Percentiles rank a stretch among this genome's conserved stretches.
Evolutionary conservation across 768 basidiomycete species (phyloP).

Genomic region (Gelatoporia subvermispora): DNA sequence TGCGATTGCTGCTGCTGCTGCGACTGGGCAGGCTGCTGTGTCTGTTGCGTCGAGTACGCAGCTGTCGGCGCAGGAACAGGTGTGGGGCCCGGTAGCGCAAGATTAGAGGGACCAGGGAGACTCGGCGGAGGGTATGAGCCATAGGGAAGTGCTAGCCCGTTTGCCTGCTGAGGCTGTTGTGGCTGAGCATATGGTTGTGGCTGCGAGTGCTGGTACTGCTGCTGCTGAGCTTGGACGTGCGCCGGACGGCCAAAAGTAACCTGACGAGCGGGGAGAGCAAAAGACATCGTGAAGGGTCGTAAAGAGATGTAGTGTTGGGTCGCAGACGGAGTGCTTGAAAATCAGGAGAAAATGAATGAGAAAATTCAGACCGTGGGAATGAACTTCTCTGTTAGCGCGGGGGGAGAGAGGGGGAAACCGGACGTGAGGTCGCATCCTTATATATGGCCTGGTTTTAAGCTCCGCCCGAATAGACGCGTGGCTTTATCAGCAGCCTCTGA

Average conservation of each 20-base stretch:
- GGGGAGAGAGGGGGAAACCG: constrained; percentile 1
- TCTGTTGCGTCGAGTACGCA: constrained; percentile 34
- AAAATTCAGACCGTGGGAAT: constrained; percentile 17
- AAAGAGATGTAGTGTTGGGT: constrained; percentile 1
- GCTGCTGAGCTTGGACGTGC: constrained; percentile 25
- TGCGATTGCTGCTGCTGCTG: constrained; percentile 20
- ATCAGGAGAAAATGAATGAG: constrained; percentile 1
- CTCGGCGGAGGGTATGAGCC: constrained; percentile 35
- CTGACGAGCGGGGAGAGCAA: constrained; percentile 73
- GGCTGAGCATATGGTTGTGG: constrained; percentile 36
- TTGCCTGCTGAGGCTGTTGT: constrained; percentile 31
- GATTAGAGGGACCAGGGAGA: constrained; percentile 36
- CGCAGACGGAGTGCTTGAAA: constrained; percentile 1
- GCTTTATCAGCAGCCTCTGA: constrained; percentile 11
- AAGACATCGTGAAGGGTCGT: constrained; percentile 36
- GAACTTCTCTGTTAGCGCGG: constrained; percentile 10
- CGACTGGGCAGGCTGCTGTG: constrained; percentile 22
- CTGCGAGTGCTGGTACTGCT: constrained; percentile 42
- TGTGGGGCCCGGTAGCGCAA: constrained; percentile 49
- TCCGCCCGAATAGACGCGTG: constrained; percentile 14
- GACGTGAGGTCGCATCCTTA: constrained; percentile 3
- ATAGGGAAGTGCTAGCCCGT: constrained; percentile 56
- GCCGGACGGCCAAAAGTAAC: constrained; percentile 71
- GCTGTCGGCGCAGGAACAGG: constrained; percentile 38
- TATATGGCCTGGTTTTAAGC: constrained; percentile 13